Evolutionary conservation across 495 filamentous ascomycete genomes (phyloP), one percentile per base, ranked within the genome.

Genomic region (Amniculicola lignicola): DNA sequence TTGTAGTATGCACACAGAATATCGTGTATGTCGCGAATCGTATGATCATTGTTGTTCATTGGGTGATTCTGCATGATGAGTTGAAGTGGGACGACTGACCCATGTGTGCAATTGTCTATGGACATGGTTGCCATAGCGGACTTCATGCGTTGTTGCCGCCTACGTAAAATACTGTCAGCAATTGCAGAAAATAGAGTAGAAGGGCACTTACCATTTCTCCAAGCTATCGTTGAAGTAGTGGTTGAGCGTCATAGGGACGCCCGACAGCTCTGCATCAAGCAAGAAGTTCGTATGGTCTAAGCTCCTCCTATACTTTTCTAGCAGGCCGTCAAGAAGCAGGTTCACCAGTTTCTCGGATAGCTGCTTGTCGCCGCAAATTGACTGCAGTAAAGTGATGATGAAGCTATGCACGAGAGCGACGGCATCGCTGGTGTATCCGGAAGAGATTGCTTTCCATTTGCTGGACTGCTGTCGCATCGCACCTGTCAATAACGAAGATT

Each of bases 1-100:
- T 78, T 77, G 69, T 87, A 86, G 62, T 87, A 87, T 1, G 75
- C 68, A 39, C 75, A 48, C 1, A 86, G 65, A 14, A 78, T 75
- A 52, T 86, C 79, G 40, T 85, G 79, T 5, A 86, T 73, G 0
- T 81, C 74, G 39, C 76, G 67, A 6, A 74, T 58, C 2, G 70
- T 69, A n/a, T 78, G 69, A 0, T 77, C 67, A 0, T 52, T 47
- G 50, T 82, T 86, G 54, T 65, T 72, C 63, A 75, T 76, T 38
- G 69, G 62, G 33, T 54, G 51, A 22, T n/a, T 24, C 19, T 33
- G 66, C 41, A 61, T 27, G 15, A 70, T 4, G 14, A 67, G 63
- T 3, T 37, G 21, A 0, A 73, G 15, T 4, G 61, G 54, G 4
- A 72, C 65, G 0, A 69, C 55, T 16, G 58, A 51, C 16, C 60